Evolutionary conservation across 2,329 filamentous ascomycete species (phyloP).

Genomic region (Botrytis tulipae): DNA sequence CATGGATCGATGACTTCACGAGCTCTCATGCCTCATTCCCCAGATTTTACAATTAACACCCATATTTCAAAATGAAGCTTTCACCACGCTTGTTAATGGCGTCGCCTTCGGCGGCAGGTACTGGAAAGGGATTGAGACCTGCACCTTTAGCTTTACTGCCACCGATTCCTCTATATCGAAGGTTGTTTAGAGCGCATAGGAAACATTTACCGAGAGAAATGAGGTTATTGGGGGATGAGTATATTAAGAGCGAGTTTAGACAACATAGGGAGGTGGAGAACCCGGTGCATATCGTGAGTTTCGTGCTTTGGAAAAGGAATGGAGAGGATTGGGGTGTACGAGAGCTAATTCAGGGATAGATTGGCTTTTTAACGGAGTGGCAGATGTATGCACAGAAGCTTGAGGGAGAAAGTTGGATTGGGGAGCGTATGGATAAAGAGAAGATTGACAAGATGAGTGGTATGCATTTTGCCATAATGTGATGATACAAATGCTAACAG

Average conservation of each 20-base stretch:
- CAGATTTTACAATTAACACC: slow-evolving; percentile 3
- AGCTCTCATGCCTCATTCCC: neutral
- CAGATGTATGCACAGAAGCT: slow-evolving; percentile 91
- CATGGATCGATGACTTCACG: slow-evolving; percentile 16
- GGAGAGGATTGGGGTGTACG: neutral
- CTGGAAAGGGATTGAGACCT: slow-evolving; percentile 29
- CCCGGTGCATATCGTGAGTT: slow-evolving; percentile 78
- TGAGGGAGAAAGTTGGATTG: slow-evolving; percentile 82
- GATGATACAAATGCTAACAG: slow-evolving; percentile 16
- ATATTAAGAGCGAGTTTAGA: slow-evolving; percentile 89
- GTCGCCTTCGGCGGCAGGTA: slow-evolving; percentile 30
- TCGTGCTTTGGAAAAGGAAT: neutral
- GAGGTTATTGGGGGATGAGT: slow-evolving; percentile 85
- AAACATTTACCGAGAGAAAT: slow-evolving; percentile 70
- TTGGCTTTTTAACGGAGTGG: slow-evolving; percentile 96
- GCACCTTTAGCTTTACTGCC: slow-evolving; percentile 37
- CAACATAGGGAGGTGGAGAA: slow-evolving; percentile 84
- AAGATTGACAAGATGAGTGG: slow-evolving; percentile 95
- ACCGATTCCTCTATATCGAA: slow-evolving; percentile 77
- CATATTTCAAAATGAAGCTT: slow-evolving; percentile 29
- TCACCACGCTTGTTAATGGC: slow-evolving; percentile 32
- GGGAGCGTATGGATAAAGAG: slow-evolving; percentile 74
- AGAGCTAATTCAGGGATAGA: slow-evolving; percentile 48
- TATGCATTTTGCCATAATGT: slow-evolving; percentile 45
- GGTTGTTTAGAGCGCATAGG: slow-evolving; percentile 82